Conservation (phyloP, 1,284 basidiomycete genomes). For the Pisolithus thermaeus region DNA sequence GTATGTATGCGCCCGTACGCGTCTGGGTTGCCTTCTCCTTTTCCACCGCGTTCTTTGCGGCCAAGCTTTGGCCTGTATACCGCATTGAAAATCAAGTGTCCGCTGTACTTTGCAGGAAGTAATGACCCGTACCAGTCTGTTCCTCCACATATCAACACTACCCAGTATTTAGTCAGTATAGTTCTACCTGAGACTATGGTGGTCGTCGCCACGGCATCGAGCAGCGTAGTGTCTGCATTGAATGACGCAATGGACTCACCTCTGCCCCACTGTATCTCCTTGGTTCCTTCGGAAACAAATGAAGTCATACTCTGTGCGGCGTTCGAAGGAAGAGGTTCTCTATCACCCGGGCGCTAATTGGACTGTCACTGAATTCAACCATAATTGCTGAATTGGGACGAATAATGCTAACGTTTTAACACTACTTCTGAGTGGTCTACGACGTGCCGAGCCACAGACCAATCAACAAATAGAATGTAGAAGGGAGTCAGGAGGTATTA, state of each 20-base stretch:
- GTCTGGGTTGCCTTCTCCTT: constrained; percentile 36
- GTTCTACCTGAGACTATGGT: neutral
- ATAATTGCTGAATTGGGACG: constrained; percentile 29
- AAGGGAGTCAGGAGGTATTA: too few relatives aligned
- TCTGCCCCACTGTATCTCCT: constrained; percentile 29
- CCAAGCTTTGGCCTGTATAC: constrained; percentile 56
- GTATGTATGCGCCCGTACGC: constrained; percentile 24
- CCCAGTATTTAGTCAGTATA: neutral
- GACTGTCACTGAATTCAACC: constrained; percentile 8
- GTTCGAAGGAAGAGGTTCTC: constrained; percentile 11
- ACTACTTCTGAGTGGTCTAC: too few relatives aligned
- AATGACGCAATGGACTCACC: constrained; percentile 18
- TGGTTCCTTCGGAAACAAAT: constrained; percentile 16
- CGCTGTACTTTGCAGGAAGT: neutral
- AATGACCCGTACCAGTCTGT: constrained; percentile 68
- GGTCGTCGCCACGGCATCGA: neutral
- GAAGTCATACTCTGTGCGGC: constrained; percentile 27
- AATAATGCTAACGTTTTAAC: constrained; percentile 8
- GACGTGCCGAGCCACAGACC: too few relatives aligned
- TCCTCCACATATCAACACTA: constrained; percentile 79
- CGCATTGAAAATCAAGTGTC: constrained; percentile 16
- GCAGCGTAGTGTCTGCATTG: neutral
- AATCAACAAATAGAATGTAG: too few relatives aligned
- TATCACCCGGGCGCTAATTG: constrained; percentile 12
- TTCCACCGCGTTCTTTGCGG: constrained; percentile 53